phyloP scores from a whole-genome alignment of 495 filamentous ascomycete species.

The Aspergillus steynii region DNA sequence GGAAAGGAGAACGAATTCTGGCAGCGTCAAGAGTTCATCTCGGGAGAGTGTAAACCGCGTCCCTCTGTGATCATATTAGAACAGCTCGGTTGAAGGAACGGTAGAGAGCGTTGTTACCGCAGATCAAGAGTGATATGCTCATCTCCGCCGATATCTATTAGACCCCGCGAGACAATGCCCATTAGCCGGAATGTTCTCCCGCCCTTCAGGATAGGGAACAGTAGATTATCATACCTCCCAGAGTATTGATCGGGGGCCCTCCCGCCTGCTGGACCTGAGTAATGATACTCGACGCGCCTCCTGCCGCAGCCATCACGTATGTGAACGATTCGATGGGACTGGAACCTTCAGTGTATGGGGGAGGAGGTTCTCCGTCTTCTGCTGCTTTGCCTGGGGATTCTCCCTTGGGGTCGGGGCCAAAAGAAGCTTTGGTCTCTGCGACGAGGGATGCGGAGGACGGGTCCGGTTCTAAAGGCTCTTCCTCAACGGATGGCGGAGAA shows the following conservation, averaged over 20 bases:
- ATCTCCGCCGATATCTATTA: slow-evolving; percentile 78
- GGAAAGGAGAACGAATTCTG: slow-evolving; percentile 98
- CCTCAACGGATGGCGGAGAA: slow-evolving; percentile 38
- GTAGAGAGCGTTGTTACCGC: slow-evolving; percentile 56
- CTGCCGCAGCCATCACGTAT: slow-evolving; percentile 97
- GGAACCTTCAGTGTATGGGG: slow-evolving; percentile 91
- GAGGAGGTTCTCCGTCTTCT: slow-evolving; percentile 89
- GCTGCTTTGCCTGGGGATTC: slow-evolving; percentile 65
- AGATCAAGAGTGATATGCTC: slow-evolving; percentile 95
- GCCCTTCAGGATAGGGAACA: not conserved
- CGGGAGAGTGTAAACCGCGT: slow-evolving; percentile 90
- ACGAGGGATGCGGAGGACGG: slow-evolving; percentile 53
- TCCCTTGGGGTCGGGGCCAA: slow-evolving; percentile 72
- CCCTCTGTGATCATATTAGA: slow-evolving; percentile 57
- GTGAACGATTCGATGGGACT: slow-evolving; percentile 92
- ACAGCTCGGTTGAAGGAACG: slow-evolving; percentile 14
- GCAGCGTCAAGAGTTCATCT: slow-evolving; percentile 91
- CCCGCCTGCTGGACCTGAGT: slow-evolving; percentile 96
- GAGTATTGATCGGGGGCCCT: slow-evolving; percentile 76
- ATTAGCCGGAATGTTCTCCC: slow-evolving; percentile 9
- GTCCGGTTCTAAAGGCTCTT: slow-evolving; percentile 47
- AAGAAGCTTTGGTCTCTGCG: slow-evolving; percentile 81
- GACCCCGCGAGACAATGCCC: slow-evolving; percentile 6
- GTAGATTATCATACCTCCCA: slow-evolving; percentile 66
- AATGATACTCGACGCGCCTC: slow-evolving; percentile 96